Conservation (phyloP, 352 stramenopile genomes). For the Pythium phragmitis region DNA sequence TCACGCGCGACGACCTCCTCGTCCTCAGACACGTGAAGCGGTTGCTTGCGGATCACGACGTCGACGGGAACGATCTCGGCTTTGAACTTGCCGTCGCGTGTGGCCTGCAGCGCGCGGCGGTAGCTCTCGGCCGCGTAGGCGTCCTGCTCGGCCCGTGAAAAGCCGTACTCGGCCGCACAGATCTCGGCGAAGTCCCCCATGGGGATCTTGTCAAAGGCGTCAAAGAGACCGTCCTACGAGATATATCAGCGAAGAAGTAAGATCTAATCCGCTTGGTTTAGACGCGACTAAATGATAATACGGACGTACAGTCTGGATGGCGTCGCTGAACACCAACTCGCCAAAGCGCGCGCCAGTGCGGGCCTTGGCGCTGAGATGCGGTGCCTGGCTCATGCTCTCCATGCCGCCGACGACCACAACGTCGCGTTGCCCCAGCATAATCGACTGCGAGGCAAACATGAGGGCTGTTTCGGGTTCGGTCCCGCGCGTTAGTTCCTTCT, state of each 20-base stretch:
- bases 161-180: slow-evolving; percentile 80
- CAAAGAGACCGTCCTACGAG: slow-evolving; percentile 89
- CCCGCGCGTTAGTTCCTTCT: background rate
- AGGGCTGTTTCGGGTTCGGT: slow-evolving; percentile 33
- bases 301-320: slow-evolving; percentile 49
- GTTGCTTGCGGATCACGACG: slow-evolving; percentile 33
- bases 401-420: slow-evolving; percentile 92
- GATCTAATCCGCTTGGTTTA: background rate
- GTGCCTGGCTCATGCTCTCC: slow-evolving; percentile 96
- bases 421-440: slow-evolving; percentile 79
- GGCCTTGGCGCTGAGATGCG: slow-evolving; percentile 83
- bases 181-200: slow-evolving; percentile 96
- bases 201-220: slow-evolving; percentile 92
- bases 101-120: slow-evolving; percentile 61
- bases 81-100: slow-evolving; percentile 61
- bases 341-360: slow-evolving; percentile 84
- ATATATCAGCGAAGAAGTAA: background rate
- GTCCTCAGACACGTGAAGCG: slow-evolving; percentile 60
- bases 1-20: slow-evolving; percentile 83
- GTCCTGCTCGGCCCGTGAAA: slow-evolving; percentile 93
- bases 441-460: slow-evolving; percentile 83
- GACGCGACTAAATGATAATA: background rate
- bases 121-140: slow-evolving; percentile 92
- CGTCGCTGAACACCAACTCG: slow-evolving; percentile 88
- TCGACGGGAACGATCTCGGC: slow-evolving; percentile 85